Evolutionary conservation across 805 yeast species (phyloP).

Genomic region (Yamadazyma takamatsuzukensis): DNA sequence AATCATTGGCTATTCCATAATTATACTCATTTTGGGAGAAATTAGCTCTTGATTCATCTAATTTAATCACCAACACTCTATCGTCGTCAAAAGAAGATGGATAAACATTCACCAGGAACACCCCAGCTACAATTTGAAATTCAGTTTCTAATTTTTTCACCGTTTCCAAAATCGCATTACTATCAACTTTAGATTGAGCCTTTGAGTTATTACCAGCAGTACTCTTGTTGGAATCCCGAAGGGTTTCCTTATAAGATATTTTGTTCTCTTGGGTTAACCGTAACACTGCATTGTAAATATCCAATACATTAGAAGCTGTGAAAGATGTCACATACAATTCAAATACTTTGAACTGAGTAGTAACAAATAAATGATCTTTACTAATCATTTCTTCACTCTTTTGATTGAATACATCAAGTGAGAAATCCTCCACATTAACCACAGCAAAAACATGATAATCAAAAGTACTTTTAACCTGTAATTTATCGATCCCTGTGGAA

Average conservation of each 20-base stretch:
- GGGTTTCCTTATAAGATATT: slow-evolving; percentile 70
- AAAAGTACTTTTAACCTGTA: slow-evolving; percentile 63
- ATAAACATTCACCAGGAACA: slow-evolving; percentile 60
- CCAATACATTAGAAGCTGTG: slow-evolving; percentile 78
- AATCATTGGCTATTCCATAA: slow-evolving; percentile 47
- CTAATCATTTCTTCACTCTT: slow-evolving; percentile 44
- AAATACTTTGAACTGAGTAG: slow-evolving; percentile 46
- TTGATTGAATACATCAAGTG: slow-evolving; percentile 65
- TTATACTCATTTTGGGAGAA: slow-evolving; percentile 48
- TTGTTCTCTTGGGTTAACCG: slow-evolving; percentile 72
- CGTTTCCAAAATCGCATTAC: slow-evolving; percentile 24
- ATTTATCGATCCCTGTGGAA: slow-evolving; percentile 50
- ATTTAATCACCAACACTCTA: slow-evolving; percentile 63
- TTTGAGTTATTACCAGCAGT: slow-evolving; percentile 3
- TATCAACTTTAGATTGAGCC: slow-evolving; percentile 6
- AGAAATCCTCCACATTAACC: slow-evolving; percentile 45
- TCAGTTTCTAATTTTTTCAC: slow-evolving; percentile 58
- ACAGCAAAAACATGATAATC: slow-evolving; percentile 86
- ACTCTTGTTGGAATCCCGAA: slow-evolving; percentile 48
- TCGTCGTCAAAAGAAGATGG: slow-evolving; percentile 81
- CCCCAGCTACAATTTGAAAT: slow-evolving; percentile 58
- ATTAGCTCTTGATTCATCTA: slow-evolving; percentile 53
- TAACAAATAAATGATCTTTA: slow-evolving; percentile 61
- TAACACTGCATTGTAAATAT: slow-evolving; percentile 65
- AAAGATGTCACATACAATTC: slow-evolving; percentile 74